A percentile compares a stretch with the other conserved stretches of the same genome.
Conservation (phyloP, 495 filamentous ascomycete species). For the Aspergillus mulundensis region DNA sequence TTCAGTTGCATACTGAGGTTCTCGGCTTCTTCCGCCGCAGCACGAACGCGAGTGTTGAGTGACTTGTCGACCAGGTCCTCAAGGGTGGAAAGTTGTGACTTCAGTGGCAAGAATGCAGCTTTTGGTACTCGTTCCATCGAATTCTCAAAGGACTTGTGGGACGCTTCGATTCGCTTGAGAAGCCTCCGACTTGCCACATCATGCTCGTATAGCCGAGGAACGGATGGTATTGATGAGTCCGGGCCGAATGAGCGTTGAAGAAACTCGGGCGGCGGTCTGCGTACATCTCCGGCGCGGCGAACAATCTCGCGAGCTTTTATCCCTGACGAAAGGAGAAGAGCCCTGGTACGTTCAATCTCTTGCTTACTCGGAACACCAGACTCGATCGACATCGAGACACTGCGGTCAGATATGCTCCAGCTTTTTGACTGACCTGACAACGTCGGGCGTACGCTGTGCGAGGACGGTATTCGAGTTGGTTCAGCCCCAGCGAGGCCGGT, state of each 20-base stretch:
- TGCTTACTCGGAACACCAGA: constrained; percentile 42
- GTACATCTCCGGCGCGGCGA: constrained; percentile 53
- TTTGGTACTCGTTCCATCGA: constrained; percentile 50
- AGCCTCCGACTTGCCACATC: constrained; percentile 65
- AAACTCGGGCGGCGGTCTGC: constrained; percentile 39
- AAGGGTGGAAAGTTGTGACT: constrained; percentile 44
- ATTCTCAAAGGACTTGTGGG: constrained; percentile 50
- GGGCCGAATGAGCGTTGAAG: constrained; percentile 26
- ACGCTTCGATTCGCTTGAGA: constrained; percentile 50
- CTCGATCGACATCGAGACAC: constrained; percentile 33
- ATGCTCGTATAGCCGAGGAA: constrained; percentile 60
- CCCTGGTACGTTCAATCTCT: constrained; percentile 69
- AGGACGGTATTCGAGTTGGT: constrained; percentile 29
- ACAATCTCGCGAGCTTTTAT: constrained; percentile 80
- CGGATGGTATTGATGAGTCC: constrained; percentile 36
- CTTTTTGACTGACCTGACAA: constrained; percentile 29
- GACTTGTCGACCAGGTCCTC: constrained; percentile 48
- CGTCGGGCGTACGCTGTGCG: constrained; percentile 18
- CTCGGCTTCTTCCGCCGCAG: constrained; percentile 71
- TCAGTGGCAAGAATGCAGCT: constrained; percentile 40
- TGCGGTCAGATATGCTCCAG: constrained; percentile 69
- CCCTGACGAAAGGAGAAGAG: constrained; percentile 74
- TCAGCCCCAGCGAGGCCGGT: constrained; percentile 45
- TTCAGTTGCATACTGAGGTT: constrained; percentile 68
- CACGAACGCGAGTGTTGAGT: constrained; percentile 61